A percentile compares a stretch with the other conserved stretches of the same genome.
These are phyloP conservation scores for Fusarium sp. DNA, from an alignment of 2,329 filamentous ascomycete genomes.

Conservation along the genomic window DNA sequence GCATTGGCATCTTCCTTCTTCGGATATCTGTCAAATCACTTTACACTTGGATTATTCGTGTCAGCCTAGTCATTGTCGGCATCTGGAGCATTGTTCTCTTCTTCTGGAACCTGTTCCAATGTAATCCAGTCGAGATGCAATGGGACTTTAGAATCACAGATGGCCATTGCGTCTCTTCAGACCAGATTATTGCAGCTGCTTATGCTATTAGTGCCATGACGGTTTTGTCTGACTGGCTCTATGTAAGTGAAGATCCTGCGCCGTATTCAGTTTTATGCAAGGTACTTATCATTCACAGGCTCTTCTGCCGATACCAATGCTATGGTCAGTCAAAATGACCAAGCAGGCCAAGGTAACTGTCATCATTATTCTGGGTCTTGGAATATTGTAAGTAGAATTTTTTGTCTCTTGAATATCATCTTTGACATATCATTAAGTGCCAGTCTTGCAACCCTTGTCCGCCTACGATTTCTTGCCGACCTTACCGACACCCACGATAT, in stretches of 20 bases:
- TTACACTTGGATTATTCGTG: conserved; percentile 59
- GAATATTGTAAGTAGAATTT: conserved; percentile 55
- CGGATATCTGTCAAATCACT: conserved; percentile 56
- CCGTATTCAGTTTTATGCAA: background rate
- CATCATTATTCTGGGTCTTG: conserved; percentile 58
- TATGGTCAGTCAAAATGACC: conserved; percentile 64
- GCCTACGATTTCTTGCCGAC: conserved; percentile 58
- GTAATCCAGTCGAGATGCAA: conserved; percentile 58
- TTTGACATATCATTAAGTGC: conserved; percentile 50
- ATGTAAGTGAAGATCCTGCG: conserved; percentile 46
- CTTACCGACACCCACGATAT: conserved; percentile 57
- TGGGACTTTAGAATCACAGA: conserved; percentile 61
- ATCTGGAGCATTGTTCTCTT: conserved; percentile 59
- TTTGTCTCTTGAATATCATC: background rate
- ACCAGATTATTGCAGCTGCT: conserved; percentile 57
- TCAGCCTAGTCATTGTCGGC: conserved; percentile 56
- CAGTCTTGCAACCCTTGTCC: conserved; percentile 63
- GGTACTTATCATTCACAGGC: conserved; percentile 47
- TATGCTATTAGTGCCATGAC: conserved; percentile 63
- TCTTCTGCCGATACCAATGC: conserved; percentile 62
- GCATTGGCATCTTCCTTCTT: conserved; percentile 63
- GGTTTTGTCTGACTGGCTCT: conserved; percentile 64
- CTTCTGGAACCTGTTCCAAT: conserved; percentile 63
- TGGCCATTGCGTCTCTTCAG: conserved; percentile 54
- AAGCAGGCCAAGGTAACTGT: conserved; percentile 62